A percentile compares a stretch with the other conserved stretches of the same genome.
Evolutionary conservation across 2,329 filamentous ascomycete species (phyloP).

Genomic region (Sarocladiaceae sp.): DNA sequence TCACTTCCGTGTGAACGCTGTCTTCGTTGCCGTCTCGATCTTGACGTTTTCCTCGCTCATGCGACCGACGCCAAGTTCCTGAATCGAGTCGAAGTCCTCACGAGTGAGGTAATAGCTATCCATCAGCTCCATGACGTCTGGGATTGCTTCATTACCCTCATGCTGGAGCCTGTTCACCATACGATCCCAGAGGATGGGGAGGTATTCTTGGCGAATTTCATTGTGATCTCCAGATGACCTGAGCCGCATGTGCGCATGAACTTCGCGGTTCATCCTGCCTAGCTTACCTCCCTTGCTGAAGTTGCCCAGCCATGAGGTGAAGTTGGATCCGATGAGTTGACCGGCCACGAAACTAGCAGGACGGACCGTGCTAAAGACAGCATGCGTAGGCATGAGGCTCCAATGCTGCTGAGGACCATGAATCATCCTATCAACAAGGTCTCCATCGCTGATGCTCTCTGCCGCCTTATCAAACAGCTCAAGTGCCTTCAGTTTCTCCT

Average conservation of each 20-base stretch:
- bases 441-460: slow-evolving; percentile 94
- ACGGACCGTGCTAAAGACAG: slow-evolving; percentile 88
- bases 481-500: slow-evolving; percentile 73
- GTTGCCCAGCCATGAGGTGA: slow-evolving; percentile 91
- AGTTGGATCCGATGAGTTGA: slow-evolving; percentile 65
- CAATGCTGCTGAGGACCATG: slow-evolving; percentile 97
- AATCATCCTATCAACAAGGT: slow-evolving; percentile 95
- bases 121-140: slow-evolving; percentile 87
- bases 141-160: slow-evolving; percentile 76
- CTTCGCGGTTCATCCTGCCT: slow-evolving; percentile 78
- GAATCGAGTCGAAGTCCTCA: slow-evolving; percentile 83
- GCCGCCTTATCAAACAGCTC: slow-evolving; percentile 84
- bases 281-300: slow-evolving; percentile 82
- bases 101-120: slow-evolving; percentile 93
- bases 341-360: slow-evolving; percentile 85
- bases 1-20: slow-evolving; percentile 82
- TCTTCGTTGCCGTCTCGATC: slow-evolving; percentile 79
- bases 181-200: slow-evolving; percentile 80
- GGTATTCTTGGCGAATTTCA: slow-evolving; percentile 89
- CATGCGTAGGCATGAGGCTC: slow-evolving; percentile 96
- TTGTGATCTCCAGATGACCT: slow-evolving; percentile 84
- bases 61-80: slow-evolving; percentile 82
- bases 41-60: slow-evolving; percentile 71
- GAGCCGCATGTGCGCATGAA: slow-evolving; percentile 95
- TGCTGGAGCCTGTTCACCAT: slow-evolving; percentile 66